These are phyloP conservation scores for Ophiostoma fasciatum DNA, from an alignment of 2,329 filamentous ascomycete genomes.

Conservation along the genomic window DNA sequence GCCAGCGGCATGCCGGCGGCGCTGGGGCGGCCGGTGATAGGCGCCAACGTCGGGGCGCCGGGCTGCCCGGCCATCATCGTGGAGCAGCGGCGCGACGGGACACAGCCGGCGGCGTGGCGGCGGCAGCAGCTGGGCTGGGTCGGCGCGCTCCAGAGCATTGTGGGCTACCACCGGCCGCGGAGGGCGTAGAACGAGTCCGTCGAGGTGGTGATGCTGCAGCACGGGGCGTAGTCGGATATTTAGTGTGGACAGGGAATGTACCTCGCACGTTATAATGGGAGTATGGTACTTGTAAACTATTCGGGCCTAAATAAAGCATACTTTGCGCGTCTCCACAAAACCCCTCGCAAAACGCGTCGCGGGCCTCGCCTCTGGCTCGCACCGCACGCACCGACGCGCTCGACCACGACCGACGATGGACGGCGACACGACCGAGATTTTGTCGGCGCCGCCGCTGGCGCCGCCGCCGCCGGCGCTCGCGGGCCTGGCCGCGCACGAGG, in stretches of 20 bases:
- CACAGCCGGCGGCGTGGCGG: slow-evolving; percentile 23
- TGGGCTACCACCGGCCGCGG: slow-evolving; percentile 17
- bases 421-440: slow-evolving; percentile 7
- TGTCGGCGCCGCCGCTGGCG: slow-evolving; percentile 2
- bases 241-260: too few relatives aligned
- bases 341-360: too few relatives aligned
- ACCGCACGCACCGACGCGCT: too few relatives aligned
- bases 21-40: neutral
- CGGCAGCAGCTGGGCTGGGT: slow-evolving; percentile 30
- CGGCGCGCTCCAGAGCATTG: slow-evolving; percentile 28
- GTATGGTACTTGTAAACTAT: too few relatives aligned
- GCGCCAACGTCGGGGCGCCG: slow-evolving; percentile 1
- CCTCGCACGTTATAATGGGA: too few relatives aligned
- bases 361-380: too few relatives aligned
- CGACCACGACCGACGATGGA: slow-evolving; percentile 8
- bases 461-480: neutral
- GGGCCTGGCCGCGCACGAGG: slow-evolving; percentile 15
- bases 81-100: slow-evolving; percentile 16
- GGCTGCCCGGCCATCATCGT: slow-evolving; percentile 15
- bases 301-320: too few relatives aligned
- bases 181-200: slow-evolving; percentile 11
- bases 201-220: slow-evolving; percentile 1
- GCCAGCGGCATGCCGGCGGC: neutral
- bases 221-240: too few relatives aligned
- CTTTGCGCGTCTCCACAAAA: too few relatives aligned